Base-by-base conservation (phyloP, 1,284 basidiomycete genomes). In the Wallemia mellicola region DNA sequence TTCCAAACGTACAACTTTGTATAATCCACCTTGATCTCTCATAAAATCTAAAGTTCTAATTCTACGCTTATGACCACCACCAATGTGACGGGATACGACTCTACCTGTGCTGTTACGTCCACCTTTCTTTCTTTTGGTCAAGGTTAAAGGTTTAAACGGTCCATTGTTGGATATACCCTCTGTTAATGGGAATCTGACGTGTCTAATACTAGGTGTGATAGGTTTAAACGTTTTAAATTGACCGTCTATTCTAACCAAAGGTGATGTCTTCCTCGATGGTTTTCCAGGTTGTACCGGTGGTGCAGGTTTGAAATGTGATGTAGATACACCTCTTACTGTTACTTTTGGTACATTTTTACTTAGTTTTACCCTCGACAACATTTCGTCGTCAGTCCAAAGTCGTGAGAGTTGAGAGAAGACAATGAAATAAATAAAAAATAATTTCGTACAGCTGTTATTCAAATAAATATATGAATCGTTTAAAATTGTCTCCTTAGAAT, bases 221-320 rank as follows among this genome's bases (percentile, higher is more conserved):
- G 87, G 86, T 68, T 91, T 88, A 73, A 83, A 91, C 9, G 82
- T 87, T 73, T 89, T 89, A 76, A 82, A 88, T 60, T 81, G 72
- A 19, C 30, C 30, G 14, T 28, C 25, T 26, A 60, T 60, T 1
- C 54, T 14, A 2, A 57, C 27, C 22, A 60, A 27, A 5, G 59
- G 59, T 2, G 59, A 2, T 26, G 54, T 60, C 26, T 57, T 57
- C 2, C 55, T 7, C 28, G 28, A 7, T 30, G 7, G 28, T 17
- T 30, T 30, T 30, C 17, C 9, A 7, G 28, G 7, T 30, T 30
- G 28, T 30, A 7, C 28, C 17, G 28, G 9, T 30, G 9, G 28
- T 30, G 28, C 28, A 7, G n/a, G n/a, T n/a, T n/a, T n/a, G n/a
- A n/a, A n/a, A n/a, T n/a, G n/a, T n/a, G n/a, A n/a, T n/a, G n/a